Base-by-base conservation (phyloP, 2,329 filamentous ascomycete species). In the Penicillium sp. region DNA sequence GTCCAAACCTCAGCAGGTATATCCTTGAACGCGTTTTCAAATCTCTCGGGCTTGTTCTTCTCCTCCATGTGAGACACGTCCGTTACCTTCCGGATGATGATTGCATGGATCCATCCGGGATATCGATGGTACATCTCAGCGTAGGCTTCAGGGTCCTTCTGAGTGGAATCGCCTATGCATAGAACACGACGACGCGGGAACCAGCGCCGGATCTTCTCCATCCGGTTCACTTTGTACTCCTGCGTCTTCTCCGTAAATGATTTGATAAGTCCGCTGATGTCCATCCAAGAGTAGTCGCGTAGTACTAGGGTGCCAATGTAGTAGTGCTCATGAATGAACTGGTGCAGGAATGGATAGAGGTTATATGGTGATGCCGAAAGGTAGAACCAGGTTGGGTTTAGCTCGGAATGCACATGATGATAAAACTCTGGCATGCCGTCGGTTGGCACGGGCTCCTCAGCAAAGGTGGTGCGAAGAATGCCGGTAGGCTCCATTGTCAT, bases 321-420 rank as follows among this genome's bases (percentile, higher is more conserved):
- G 65, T 85, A 97, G 69, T 87, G 73, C 1, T 77, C 66, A 46
- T 84, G 73, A 31, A 89, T 78, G 71, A 97, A 97, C 0, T 78
- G 69, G 48, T 80, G 84, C 23, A 97, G 78, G 70, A 96, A 93
- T 0, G 88, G 87, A 65, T 96, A 96, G 8, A 97, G 80, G 61
- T 95, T 95, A 75, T 96, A 96, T 0, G 92, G 92, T 0, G 90
- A 95, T 0, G 92, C 91, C 0, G 89, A 95, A 41, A 97, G 80
- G 70, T 97, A 97, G 75, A 95, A 95, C 79, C 88, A 95, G 0
- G 89, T 81, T 1, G 89, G 86, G 7, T 78, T 76, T 7, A 83
- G 72, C 35, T 73, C 68, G 12, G 66, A 65, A 39, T 84, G 75
- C 9, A 95, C 76, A 47, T 84, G 77, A 20, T 75, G 71, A 73